Base-by-base conservation (phyloP, 805 yeast genomes). In the Ogataea chonburiensis region DNA sequence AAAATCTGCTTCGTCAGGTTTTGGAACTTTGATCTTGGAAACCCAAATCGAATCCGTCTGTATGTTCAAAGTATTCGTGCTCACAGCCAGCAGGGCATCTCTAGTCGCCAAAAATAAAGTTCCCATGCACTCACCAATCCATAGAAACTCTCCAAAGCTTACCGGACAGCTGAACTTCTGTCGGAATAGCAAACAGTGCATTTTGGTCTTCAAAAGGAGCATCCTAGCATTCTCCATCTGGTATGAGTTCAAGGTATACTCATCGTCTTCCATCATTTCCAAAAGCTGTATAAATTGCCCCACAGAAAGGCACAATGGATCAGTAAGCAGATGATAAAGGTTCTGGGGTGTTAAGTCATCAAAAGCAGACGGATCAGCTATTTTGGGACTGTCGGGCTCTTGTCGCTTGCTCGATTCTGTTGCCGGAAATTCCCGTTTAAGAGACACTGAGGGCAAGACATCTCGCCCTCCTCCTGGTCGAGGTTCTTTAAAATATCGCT, bases 401-500 rank as follows among this genome's bases (percentile, higher is more conserved):
- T 20, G 34, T 5, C n/a, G n/a, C n/a, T n/a, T n/a, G n/a, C 10
- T 15, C 17, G 9, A 5, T 15, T 16, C 16, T 14, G 17, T 21
- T 7, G 13, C 8, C 14, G n/a, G n/a, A n/a, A n/a, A n/a, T n/a
- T 18, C n/a, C 14, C 3, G 7, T 13, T 17, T 28, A 6, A 18
- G 14, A 18, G 24, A 19, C 2, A 28, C 7, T 9, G 31, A 19
- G 6, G 31, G 17, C n/a, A n/a, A 16, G 12, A 7, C 23, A 19
- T 5, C 10, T 4, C 14, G 15, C 4, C 12, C 13, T 11, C 22
- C 18, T 3, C 34, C 34, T 2, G 34, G 14, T 13, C 21, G 12
- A 4, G 13, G 27, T 19, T 30, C 18, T 30, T 35, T 44, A 32
- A 50, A 50, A 41, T 50, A 50, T 31, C 43, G 36, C 27, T 41